Evolutionary conservation across 2,329 filamentous ascomycete species (phyloP), one percentile per base, ranked within the genome.

Genomic region (Colletotrichum lini): DNA sequence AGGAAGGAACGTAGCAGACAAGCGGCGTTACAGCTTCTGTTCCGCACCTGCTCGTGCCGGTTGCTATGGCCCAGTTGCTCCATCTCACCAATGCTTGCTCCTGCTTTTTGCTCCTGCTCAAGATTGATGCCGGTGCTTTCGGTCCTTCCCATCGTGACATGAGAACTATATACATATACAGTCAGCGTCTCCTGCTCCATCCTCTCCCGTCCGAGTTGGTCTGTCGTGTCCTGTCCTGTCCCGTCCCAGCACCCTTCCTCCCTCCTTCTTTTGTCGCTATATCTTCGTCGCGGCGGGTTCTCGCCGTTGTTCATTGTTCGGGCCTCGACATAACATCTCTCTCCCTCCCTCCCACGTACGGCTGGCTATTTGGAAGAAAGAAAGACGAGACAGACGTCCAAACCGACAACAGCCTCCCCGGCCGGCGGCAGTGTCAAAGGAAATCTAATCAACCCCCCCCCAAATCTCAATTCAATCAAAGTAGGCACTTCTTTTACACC

Each of bases 391-490:
- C 12, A 50, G n/a, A 38, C 35, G 35, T 38, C 35, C 9, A 63
- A 56, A 38, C 15, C 44, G 58, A 49, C 30, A 15, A 63, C 15
- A 49, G 50, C 63, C 63, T 40, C 63, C 42, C 63, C 50, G 63
- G 67, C 49, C 45, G 67, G 50, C 56, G 57, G 67, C 67, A 67
- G 57, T 62, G 67, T 70, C 67, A 44, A 67, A 57, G 63, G 63
- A 61, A 45, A 61, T 67, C 61, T 67, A 57, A 70, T 67, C 45
- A 38, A 45, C 38, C 10, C 40, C 23, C 23, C 5, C 21, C 23
- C 18, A 16, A 16, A 23, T 47, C 16, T 7, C 16, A 38, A 38
- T 9, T 38, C 35, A 35, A 35, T 35, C 35, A 35, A 7, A 67
- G 65, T 62, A 65, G 40, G 52, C 40, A 21, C 35, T 38, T 38